These are phyloP conservation scores for Nymphaea thermarum DNA, from an alignment of 164 flowering plant species.

Conservation along the genomic window DNA sequence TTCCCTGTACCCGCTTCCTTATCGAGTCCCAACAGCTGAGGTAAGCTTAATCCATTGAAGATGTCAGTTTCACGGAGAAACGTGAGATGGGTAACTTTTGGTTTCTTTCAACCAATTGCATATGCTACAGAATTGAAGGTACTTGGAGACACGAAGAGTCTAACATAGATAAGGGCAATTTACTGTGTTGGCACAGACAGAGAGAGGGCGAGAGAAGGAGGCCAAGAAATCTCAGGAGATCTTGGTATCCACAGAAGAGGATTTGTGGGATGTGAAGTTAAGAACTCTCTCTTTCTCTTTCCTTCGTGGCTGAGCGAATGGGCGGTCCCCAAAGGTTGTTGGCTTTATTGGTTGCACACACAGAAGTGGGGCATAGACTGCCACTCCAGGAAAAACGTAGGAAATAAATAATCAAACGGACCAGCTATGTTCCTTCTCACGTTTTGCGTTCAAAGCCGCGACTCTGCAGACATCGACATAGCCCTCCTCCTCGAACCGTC, in stretches of 20 bases:
- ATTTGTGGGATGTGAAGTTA: neutral
- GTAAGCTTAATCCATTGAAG: neutral
- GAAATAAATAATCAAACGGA: too few relatives aligned
- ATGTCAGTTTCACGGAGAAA: conserved; percentile 8
- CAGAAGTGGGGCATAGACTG: too few relatives aligned
- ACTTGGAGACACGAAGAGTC: too few relatives aligned
- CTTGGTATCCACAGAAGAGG: neutral
- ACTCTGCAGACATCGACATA: too few relatives aligned
- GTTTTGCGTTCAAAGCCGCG: too few relatives aligned
- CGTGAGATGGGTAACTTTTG: conserved; percentile 4
- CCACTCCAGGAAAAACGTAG: too few relatives aligned
- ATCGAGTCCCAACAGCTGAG: neutral
- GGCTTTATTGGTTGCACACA: too few relatives aligned
- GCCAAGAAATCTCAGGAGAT: neutral
- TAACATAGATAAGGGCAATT: neutral
- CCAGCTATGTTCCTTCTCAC: too few relatives aligned
- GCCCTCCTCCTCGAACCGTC: too few relatives aligned
- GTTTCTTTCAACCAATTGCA: neutral
- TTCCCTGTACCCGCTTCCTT: neutral
- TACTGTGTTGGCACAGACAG: neutral
- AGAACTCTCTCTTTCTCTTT: too few relatives aligned
- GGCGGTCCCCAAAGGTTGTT: too few relatives aligned
- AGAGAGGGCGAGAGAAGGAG: conserved; percentile 4
- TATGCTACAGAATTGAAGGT: neutral
- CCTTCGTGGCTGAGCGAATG: too few relatives aligned